These are phyloP conservation scores for Cyamopsis tetragonoloba DNA, from an alignment of 306 rosid genomes.

Conservation along the genomic window DNA sequence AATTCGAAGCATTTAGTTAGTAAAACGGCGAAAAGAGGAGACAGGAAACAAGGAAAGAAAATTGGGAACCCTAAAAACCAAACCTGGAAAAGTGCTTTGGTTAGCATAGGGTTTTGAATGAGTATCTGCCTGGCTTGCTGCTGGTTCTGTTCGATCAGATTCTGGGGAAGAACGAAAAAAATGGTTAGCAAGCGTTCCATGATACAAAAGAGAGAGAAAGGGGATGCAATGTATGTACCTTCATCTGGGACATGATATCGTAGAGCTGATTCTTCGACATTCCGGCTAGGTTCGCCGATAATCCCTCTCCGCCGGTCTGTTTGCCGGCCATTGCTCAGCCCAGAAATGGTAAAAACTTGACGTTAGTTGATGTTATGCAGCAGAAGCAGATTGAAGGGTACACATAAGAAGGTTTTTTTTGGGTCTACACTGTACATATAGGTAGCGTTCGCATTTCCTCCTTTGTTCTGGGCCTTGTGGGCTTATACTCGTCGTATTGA, in stretches of 20 bases:
- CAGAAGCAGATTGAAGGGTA: too few relatives aligned
- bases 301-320: slow-evolving; percentile 59
- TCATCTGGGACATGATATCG: slow-evolving; percentile 97
- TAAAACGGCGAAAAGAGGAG: not conserved
- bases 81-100: slow-evolving; percentile 98
- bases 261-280: slow-evolving; percentile 92
- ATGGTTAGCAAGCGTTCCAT: not conserved
- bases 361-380: not conserved
- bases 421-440: too few relatives aligned
- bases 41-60: not conserved
- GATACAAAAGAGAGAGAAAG: not conserved
- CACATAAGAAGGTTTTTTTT: too few relatives aligned
- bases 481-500: too few relatives aligned
- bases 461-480: too few relatives aligned
- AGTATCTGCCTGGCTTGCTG: slow-evolving; percentile 91
- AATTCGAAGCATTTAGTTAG: not conserved
- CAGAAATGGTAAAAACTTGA: not conserved
- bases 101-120: slow-evolving; percentile 83
- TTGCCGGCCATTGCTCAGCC: slow-evolving; percentile 76
- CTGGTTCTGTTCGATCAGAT: slow-evolving; percentile 84
- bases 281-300: slow-evolving; percentile 75
- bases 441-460: too few relatives aligned
- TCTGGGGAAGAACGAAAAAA: slow-evolving; percentile 32
- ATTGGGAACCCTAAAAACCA: slow-evolving; percentile 38
- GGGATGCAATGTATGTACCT: slow-evolving; percentile 29